Evolutionary conservation across 345 rosid genomes (phyloP).

Genomic region (Gossypium ekmanianum): DNA sequence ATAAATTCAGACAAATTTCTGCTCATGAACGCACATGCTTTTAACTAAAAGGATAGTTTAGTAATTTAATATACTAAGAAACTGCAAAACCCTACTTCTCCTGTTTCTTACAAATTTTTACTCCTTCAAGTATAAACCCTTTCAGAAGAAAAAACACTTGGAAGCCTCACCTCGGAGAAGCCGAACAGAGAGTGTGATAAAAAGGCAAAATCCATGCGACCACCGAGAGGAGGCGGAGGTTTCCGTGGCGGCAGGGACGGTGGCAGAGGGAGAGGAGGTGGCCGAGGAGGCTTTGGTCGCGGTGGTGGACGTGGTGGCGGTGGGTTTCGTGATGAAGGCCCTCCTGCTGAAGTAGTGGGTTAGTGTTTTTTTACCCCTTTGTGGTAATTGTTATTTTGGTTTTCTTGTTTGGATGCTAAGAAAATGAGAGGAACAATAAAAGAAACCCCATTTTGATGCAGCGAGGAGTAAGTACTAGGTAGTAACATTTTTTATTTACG

Average conservation of each 20-base stretch:
- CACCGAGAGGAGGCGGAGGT: constrained; percentile 65
- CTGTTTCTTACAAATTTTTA: neutral
- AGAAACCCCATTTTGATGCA: neutral
- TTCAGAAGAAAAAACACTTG: constrained; percentile 6
- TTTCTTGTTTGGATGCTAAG: constrained; percentile 1
- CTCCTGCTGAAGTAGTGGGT: constrained; percentile 86
- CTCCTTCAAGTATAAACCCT: constrained; percentile 16
- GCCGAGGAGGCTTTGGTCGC: constrained; percentile 44
- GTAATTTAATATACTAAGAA: constrained; percentile 1
- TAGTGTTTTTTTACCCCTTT: constrained; percentile 15
- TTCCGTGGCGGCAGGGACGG: constrained; percentile 51
- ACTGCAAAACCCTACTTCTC: constrained; percentile 29
- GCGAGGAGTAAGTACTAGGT: too few relatives aligned
- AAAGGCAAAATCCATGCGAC: constrained; percentile 37
- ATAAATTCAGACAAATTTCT: too few relatives aligned
- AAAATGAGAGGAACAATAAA: neutral
- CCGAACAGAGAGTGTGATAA: neutral
- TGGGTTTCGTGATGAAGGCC: constrained; percentile 69
- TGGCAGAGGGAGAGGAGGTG: constrained; percentile 31
- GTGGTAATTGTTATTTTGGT: neutral
- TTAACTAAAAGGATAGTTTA: constrained; percentile 15
- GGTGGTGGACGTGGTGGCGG: constrained; percentile 43
- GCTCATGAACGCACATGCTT: too few relatives aligned
- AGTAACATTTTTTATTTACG: too few relatives aligned
- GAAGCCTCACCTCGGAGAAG: neutral